phyloP scores from a whole-genome alignment of 805 yeast species.

The Phaffomyces thermotolerans region DNA sequence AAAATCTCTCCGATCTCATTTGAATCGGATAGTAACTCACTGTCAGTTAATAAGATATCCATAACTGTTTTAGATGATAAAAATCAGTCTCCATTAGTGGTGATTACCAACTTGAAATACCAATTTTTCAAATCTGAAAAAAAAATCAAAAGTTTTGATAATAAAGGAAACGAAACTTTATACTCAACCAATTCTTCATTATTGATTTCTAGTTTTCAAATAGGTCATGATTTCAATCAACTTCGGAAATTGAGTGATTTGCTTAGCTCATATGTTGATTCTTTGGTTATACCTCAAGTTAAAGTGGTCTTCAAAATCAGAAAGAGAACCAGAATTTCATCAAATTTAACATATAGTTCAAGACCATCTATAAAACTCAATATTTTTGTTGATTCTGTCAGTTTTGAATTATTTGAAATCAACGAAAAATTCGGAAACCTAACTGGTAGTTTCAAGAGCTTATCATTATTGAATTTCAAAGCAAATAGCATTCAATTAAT shows the following conservation, averaged over 20 bases:
- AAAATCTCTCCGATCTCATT: slow-evolving; percentile 39
- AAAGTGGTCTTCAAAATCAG: slow-evolving; percentile 19
- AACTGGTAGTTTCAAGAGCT: slow-evolving; percentile 11
- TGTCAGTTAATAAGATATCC: slow-evolving; percentile 30
- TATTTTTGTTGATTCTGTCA: slow-evolving; percentile 9
- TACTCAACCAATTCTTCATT: slow-evolving; percentile 11
- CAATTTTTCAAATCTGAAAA: slow-evolving; percentile 11
- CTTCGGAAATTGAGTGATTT: slow-evolving; percentile 18
- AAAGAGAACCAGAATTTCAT: slow-evolving; percentile 20
- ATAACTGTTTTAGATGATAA: slow-evolving; percentile 16
- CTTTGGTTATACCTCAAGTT: slow-evolving; percentile 10
- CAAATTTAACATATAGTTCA: slow-evolving; percentile 14
- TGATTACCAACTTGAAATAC: slow-evolving; percentile 21
- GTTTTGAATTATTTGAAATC: slow-evolving; percentile 15
- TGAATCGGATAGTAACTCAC: slow-evolving; percentile 27
- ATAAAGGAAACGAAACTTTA: slow-evolving; percentile 23
- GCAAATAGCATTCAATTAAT: slow-evolving; percentile 17
- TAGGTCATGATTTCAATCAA: slow-evolving; percentile 23
- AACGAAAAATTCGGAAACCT: slow-evolving; percentile 29
- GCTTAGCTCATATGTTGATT: slow-evolving; percentile 3
- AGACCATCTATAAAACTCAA: slow-evolving; percentile 12
- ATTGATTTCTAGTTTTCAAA: slow-evolving; percentile 22
- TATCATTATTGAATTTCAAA: slow-evolving; percentile 9
- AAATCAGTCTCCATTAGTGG: slow-evolving; percentile 5
- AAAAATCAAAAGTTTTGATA: slow-evolving; percentile 23